These are phyloP conservation scores for Colletotrichum somersetense DNA, from an alignment of 2,329 filamentous ascomycete species.

Conservation along the genomic window DNA sequence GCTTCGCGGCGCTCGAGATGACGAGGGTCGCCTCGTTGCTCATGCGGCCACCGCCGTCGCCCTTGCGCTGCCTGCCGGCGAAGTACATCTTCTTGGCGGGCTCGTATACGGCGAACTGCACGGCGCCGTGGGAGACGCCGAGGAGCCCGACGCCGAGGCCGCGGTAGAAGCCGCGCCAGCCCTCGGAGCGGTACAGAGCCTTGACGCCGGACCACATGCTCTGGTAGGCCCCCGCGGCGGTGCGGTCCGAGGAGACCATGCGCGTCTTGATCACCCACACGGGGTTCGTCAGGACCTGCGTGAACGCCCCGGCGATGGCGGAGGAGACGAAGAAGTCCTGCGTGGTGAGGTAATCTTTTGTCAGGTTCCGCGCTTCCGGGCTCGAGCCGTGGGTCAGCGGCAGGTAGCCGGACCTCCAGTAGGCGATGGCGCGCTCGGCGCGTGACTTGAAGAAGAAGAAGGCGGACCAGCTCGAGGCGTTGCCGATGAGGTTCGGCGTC, in stretches of 20 bases:
- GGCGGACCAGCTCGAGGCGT: slow-evolving; percentile 88
- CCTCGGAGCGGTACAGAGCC: slow-evolving; percentile 78
- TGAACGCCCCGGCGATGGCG: slow-evolving; percentile 76
- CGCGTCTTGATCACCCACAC: slow-evolving; percentile 99
- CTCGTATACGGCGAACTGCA: slow-evolving; percentile 98
- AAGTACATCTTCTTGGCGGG: slow-evolving; percentile 70
- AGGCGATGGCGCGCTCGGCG: slow-evolving; percentile 62
- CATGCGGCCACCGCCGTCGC: slow-evolving; percentile 56
- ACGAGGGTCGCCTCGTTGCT: slow-evolving; percentile 83
- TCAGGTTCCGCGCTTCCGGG: slow-evolving; percentile 42
- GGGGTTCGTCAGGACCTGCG: slow-evolving; percentile 89
- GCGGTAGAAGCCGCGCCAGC: slow-evolving; percentile 85
- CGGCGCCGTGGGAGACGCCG: slow-evolving; percentile 90
- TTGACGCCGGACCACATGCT: slow-evolving; percentile 79
- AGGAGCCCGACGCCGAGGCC: slow-evolving; percentile 86
- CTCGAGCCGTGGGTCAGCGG: slow-evolving; percentile 18
- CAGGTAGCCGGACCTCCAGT: slow-evolving; percentile 47
- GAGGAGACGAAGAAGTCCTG: slow-evolving; percentile 87
- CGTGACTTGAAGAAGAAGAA: slow-evolving; percentile 86
- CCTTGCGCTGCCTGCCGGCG: slow-evolving; percentile 51
- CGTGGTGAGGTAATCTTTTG: slow-evolving; percentile 62
- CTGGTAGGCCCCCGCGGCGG: slow-evolving; percentile 82
- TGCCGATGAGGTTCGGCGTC: slow-evolving; percentile 90
- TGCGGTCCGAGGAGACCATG: slow-evolving; percentile 88
- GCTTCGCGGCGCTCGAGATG: slow-evolving; percentile 84